Conservation (phyloP, 2,329 filamentous ascomycete genomes). For the Colletotrichum plurivorum region DNA sequence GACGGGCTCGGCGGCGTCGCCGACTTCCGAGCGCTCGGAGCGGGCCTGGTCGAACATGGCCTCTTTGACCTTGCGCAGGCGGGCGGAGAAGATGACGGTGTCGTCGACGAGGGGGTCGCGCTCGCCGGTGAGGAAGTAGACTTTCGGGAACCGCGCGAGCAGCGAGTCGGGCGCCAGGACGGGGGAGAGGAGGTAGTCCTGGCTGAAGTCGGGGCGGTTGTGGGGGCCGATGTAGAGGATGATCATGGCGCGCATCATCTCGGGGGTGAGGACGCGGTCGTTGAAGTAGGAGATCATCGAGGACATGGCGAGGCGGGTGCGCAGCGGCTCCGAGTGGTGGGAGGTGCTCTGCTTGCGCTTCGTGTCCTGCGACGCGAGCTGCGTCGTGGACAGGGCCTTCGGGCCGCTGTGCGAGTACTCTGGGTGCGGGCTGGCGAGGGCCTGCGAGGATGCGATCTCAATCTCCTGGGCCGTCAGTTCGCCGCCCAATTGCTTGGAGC, state of each 20-base stretch:
- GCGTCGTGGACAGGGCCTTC: constrained; percentile 44
- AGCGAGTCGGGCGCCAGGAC: constrained; percentile 89
- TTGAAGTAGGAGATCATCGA: constrained; percentile 99
- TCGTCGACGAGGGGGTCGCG: constrained; percentile 96
- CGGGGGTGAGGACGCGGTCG: constrained; percentile 92
- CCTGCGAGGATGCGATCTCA: constrained; percentile 40
- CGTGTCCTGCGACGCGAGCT: constrained; percentile 20
- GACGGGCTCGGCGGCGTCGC: constrained; percentile 56
- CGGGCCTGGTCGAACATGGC: constrained; percentile 54
- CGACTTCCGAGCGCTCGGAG: constrained; percentile 54
- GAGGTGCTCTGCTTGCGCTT: constrained; percentile 53
- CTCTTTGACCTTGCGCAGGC: constrained; percentile 84
- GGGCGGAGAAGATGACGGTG: constrained; percentile 94
- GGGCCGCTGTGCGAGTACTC: constrained; percentile 67
- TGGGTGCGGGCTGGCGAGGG: constrained; percentile 57
- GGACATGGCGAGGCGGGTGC: constrained; percentile 91
- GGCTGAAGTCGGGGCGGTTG: constrained; percentile 91
- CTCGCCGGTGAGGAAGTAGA: constrained; percentile 94
- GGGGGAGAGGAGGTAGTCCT: constrained; percentile 91
- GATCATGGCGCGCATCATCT: constrained; percentile 99
- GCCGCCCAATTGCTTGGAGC: constrained; percentile 48
- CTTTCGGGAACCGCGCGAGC: constrained; percentile 90
- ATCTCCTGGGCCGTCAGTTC: constrained; percentile 40
- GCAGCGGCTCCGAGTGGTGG: constrained; percentile 72
- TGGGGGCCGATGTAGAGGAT: constrained; percentile 97